These are phyloP conservation scores for Termitomyces sp. DNA, from an alignment of 768 basidiomycete genomes.

Conservation along the genomic window DNA sequence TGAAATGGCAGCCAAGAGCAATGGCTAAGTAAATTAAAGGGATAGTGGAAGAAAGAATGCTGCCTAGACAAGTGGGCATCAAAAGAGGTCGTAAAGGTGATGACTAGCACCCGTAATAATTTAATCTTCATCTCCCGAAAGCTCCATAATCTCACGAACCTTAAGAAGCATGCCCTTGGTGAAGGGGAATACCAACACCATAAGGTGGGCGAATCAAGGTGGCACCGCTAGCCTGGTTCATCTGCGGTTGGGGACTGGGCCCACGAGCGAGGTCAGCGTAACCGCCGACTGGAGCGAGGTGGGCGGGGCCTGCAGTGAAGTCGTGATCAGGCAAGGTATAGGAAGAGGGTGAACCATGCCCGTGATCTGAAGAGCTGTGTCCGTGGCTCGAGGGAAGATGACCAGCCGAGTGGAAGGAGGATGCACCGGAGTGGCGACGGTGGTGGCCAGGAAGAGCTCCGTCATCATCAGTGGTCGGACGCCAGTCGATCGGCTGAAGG, in stretches of 20 bases:
- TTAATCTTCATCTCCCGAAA: conserved; percentile 5
- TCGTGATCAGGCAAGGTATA: conserved; percentile 66
- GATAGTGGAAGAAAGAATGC: conserved; percentile 16
- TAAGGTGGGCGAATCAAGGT: conserved; percentile 46
- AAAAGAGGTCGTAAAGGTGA: conserved; percentile 6
- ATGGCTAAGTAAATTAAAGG: conserved; percentile 9
- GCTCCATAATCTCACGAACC: conserved; percentile 22
- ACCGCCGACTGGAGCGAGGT: conserved; percentile 65
- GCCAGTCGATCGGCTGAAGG: conserved; percentile 86
- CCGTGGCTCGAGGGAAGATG: conserved; percentile 26
- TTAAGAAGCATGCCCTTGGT: conserved; percentile 40
- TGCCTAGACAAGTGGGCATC: conserved; percentile 2
- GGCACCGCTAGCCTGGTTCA: conserved; percentile 48
- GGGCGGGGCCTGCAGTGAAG: conserved; percentile 59
- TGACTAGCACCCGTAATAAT: neutral
- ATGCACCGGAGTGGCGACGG: conserved; percentile 51
- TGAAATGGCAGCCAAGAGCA: conserved; percentile 24
- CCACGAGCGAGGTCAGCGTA: conserved; percentile 82
- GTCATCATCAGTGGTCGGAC: conserved; percentile 54
- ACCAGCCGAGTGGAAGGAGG: conserved; percentile 64
- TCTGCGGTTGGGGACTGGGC: conserved; percentile 61
- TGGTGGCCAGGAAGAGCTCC: conserved; percentile 46
- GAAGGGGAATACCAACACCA: conserved; percentile 55
- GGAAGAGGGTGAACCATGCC: conserved; percentile 25
- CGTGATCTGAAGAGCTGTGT: conserved; percentile 24